Base-by-base conservation (phyloP, 2,329 filamentous ascomycete species). In the Ustilaginoidea virens region DNA sequence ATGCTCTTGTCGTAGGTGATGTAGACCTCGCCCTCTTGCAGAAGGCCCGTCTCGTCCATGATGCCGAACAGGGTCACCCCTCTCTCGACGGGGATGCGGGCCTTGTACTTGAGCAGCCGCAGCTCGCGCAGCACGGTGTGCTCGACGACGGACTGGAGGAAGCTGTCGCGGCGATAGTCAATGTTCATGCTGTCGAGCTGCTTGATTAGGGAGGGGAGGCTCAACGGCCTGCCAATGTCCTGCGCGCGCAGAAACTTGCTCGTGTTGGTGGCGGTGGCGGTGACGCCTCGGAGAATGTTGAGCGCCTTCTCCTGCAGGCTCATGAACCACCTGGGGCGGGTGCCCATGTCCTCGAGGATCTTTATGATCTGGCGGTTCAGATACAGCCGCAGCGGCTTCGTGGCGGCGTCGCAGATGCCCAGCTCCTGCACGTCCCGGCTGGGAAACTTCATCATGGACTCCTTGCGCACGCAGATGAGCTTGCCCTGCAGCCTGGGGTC, bases 301-400 rank as follows among this genome's bases (percentile, higher is more conserved):
- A 90, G 52, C 17, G 75, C 75, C n/a, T 56, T 53, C 1, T 59
- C 54, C 47, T 90, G 82, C 1, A 81, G 51, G 0, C 59, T 42
- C 8, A 77, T 44, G 38, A 92, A 87, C 46, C 68, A 76, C 0
- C 51, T 32, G 1, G 55, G 43, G 0, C 59, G 45, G 0, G 79
- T 71, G 0, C 66, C 63, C 48, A 87, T 72, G 38, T 92, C 83
- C 43, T 92, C 28, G 1, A 92, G 49, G 5, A 92, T 83, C 46
- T 92, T 92, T 53, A 92, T 83, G 35, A 86, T 61, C 38, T 81
- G 80, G 1, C 78, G 72, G 42, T 92, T 92, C 1, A 92, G 62
- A 12, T 74, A 69, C 39, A 86, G 60, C 0, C 68, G 68, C 5
- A 87, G 61, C 0, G 80, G 74, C 28, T 63, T 70, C 21, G 69